A percentile compares a stretch with the other conserved stretches of the same genome.
phyloP scores from a whole-genome alignment of 495 filamentous ascomycete genomes.

The Corynascus novoguineensis region DNA sequence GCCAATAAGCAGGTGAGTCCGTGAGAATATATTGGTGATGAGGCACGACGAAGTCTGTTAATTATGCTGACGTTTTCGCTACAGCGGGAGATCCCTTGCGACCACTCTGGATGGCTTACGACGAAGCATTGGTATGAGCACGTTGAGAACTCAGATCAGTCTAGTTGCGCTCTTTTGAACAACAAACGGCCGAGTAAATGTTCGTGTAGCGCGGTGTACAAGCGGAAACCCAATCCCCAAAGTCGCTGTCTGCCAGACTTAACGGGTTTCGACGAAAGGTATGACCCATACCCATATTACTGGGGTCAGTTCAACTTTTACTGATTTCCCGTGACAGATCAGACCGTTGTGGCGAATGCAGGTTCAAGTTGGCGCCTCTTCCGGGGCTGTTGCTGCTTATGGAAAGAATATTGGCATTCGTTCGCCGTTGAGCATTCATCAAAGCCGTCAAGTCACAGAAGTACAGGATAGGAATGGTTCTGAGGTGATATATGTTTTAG shows the following conservation, averaged over 20 bases:
- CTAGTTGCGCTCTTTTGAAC: not conserved
- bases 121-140: conserved; percentile 13
- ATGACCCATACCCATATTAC: not conserved
- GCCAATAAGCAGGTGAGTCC: conserved; percentile 6
- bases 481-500: too few species aligned
- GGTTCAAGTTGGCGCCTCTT: not conserved
- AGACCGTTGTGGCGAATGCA: conserved; percentile 6
- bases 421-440: not conserved
- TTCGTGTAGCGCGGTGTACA: not conserved
- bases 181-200: not conserved
- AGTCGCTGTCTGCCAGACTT: conserved; percentile 5
- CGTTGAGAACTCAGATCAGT: too few species aligned
- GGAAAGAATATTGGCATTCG: not conserved
- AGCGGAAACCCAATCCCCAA: not conserved
- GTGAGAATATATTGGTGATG: not conserved
- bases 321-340: not conserved
- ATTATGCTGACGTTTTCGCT: not conserved
- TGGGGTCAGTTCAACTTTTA: not conserved
- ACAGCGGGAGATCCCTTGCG: conserved; percentile 16
- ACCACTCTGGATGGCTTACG: conserved; percentile 16
- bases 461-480: not conserved
- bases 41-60: not conserved
- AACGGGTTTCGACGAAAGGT: conserved; percentile 18
- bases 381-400: not conserved
- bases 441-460: not conserved